These are phyloP conservation scores for Cucurbita moschata DNA, from an alignment of 306 rosid species.

Conservation along the genomic window DNA sequence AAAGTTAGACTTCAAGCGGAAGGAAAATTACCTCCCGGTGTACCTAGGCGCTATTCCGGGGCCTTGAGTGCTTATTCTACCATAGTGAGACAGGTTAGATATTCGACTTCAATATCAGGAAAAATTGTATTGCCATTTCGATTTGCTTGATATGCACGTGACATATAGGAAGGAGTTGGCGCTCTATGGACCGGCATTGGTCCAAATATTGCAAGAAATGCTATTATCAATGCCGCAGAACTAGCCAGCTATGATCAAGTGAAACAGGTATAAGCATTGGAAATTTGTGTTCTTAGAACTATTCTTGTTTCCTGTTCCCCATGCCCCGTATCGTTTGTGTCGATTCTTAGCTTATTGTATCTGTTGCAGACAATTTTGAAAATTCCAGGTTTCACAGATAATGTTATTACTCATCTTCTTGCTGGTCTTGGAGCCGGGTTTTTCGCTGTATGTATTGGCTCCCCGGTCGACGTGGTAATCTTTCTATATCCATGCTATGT, in stretches of 20 bases:
- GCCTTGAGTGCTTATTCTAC: slow-evolving; percentile 91
- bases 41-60: slow-evolving; percentile 84
- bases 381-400: slow-evolving; percentile 87
- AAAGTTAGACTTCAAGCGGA: slow-evolving; percentile 95
- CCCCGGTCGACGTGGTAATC: slow-evolving; percentile 96
- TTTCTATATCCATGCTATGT: not conserved
- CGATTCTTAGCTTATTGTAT: not conserved
- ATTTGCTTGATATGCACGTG: not conserved
- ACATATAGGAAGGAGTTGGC: slow-evolving; percentile 60
- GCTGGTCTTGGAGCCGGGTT: slow-evolving; percentile 95
- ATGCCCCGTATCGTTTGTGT: not conserved
- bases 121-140: not conserved
- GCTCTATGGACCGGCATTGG: slow-evolving; percentile 98
- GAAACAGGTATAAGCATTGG: slow-evolving; percentile 41
- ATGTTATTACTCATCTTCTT: slow-evolving; percentile 74
- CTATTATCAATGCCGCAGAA: slow-evolving; percentile 93
- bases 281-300: not conserved
- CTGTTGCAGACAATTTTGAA: slow-evolving; percentile 75
- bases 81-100: slow-evolving; percentile 61
- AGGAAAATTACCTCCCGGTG: slow-evolving; percentile 82
- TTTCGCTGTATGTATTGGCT: slow-evolving; percentile 90
- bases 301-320: not conserved
- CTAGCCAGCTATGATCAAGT: slow-evolving; percentile 98
- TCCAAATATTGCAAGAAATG: slow-evolving; percentile 89
- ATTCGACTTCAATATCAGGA: slow-evolving; percentile 1